These are phyloP conservation scores for Microsporum audouinii DNA, from an alignment of 2,329 filamentous ascomycete genomes.

Conservation along the genomic window DNA sequence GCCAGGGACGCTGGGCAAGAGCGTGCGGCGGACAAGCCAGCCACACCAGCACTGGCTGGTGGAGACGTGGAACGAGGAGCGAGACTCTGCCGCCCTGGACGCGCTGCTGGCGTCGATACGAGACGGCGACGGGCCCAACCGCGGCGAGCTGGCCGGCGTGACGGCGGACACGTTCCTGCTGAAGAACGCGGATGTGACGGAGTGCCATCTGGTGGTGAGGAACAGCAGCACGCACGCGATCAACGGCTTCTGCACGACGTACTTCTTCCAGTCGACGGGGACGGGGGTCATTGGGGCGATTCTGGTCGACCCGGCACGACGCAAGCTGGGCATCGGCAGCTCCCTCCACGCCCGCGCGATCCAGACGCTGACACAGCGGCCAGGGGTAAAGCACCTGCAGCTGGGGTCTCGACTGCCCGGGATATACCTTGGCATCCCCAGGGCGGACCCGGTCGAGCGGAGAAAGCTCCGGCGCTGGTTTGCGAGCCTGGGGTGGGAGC, in stretches of 20 bases:
- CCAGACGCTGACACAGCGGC: slow-evolving; percentile 58
- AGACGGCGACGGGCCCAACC: slow-evolving; percentile 48
- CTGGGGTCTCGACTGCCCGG: slow-evolving; percentile 70
- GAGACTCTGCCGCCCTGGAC: slow-evolving; percentile 63
- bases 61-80: slow-evolving; percentile 69
- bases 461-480: slow-evolving; percentile 68
- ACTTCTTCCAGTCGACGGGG: slow-evolving; percentile 58
- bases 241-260: slow-evolving; percentile 87
- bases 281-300: slow-evolving; percentile 71
- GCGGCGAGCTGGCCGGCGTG: slow-evolving; percentile 57
- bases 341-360: slow-evolving; percentile 80
- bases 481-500: slow-evolving; percentile 80
- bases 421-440: slow-evolving; percentile 77
- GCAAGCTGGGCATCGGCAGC: slow-evolving; percentile 80
- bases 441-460: slow-evolving; percentile 48
- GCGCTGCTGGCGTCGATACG: slow-evolving; percentile 61
- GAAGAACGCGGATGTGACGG: slow-evolving; percentile 57
- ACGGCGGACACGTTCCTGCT: slow-evolving; percentile 67
- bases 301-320: slow-evolving; percentile 77
- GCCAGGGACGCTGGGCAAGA: slow-evolving; percentile 69
- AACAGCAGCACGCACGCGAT: slow-evolving; percentile 86
- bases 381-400: slow-evolving; percentile 66
- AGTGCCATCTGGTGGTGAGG: slow-evolving; percentile 80
- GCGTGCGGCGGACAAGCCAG: slow-evolving; percentile 60
- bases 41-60: slow-evolving; percentile 94